These are phyloP conservation scores for Alternaria atra DNA, from an alignment of 2,329 filamentous ascomycete species.

Conservation along the genomic window DNA sequence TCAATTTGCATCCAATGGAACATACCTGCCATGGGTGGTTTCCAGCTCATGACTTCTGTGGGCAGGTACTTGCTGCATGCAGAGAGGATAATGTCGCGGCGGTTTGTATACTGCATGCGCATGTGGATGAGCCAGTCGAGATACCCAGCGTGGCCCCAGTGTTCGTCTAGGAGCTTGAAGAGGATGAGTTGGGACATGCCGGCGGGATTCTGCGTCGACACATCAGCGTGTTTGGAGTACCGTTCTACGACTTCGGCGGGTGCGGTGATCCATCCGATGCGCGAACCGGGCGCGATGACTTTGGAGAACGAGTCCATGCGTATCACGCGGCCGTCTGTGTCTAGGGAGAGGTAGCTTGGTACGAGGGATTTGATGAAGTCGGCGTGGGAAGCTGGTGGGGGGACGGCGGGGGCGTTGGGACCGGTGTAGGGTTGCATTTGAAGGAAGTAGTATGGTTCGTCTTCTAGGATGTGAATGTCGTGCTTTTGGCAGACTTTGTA, in stretches of 20 bases:
- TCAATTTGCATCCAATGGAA: slow-evolving; percentile 86
- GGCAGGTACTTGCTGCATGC: slow-evolving; percentile 85
- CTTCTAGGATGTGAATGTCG: slow-evolving; percentile 86
- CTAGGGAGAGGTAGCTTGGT: slow-evolving; percentile 80
- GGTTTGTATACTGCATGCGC: slow-evolving; percentile 79
- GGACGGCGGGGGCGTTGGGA: slow-evolving; percentile 59
- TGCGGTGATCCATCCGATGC: slow-evolving; percentile 88
- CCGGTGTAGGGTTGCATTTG: slow-evolving; percentile 82
- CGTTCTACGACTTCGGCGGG: slow-evolving; percentile 84
- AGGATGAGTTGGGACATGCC: slow-evolving; percentile 85
- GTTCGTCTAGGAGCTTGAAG: slow-evolving; percentile 89
- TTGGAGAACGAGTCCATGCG: slow-evolving; percentile 95
- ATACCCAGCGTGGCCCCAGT: slow-evolving; percentile 92
- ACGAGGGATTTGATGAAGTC: slow-evolving; percentile 78
- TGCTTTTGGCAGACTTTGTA: slow-evolving; percentile 84
- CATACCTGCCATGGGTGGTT: slow-evolving; percentile 86
- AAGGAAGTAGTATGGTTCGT: slow-evolving; percentile 94
- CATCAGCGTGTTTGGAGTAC: slow-evolving; percentile 83
- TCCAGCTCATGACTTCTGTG: slow-evolving; percentile 78
- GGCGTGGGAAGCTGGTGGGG: slow-evolving; percentile 69
- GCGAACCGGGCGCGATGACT: slow-evolving; percentile 82
- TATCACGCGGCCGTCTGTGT: slow-evolving; percentile 86
- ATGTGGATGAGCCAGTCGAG: slow-evolving; percentile 88
- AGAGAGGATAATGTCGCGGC: slow-evolving; percentile 77
- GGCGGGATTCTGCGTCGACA: slow-evolving; percentile 82